Evolutionary conservation across 257 asterid genomes (phyloP), one percentile per base, ranked within the genome.

Genomic region (Osmanthus fragrans): DNA sequence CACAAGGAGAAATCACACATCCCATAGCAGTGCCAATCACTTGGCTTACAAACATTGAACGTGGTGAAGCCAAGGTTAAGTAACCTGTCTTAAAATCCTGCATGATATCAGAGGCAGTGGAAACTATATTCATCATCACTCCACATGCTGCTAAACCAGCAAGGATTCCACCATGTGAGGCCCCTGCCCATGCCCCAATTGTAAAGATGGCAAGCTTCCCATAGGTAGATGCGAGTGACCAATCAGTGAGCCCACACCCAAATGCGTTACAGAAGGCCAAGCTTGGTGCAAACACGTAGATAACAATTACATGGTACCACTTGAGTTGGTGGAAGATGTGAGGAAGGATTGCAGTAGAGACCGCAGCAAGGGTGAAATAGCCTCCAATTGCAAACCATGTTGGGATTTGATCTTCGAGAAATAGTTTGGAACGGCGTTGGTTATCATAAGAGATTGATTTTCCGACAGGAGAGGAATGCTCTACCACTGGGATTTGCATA

Each of bases 61-160:
- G 83, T 0, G 93, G 95, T 0, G 95, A 90, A 15, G 95, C 92
- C 39, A 88, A 49, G 30, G 95, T 90, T 79, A 90, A 70, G 82
- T 90, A 90, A 9, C 94, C 92, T 0, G 94, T 90, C 79, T 86
- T 90, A 80, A 90, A 90, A 68, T 90, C 94, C 76, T 90, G 94
- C 82, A 85, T 85, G 13, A 90, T 86, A 76, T 90, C 92, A 0
- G 95, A 86, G 12, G 92, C 95, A 7, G 94, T 88, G 34, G 92
- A 80, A n/a, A 78, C 90, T 5, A 90, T 85, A 83, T 88, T 90
- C 93, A 90, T 87, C 91, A 90, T 88, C 16, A 88, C 93, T 16
- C 93, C 93, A 58, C 93, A 88, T 1, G 91, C 91, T 7, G 93
- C 91, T 79, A 90, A 80, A n/a, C 95, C 92, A 0, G 95, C 89